phyloP scores from a whole-genome alignment of 306 rosid species.

The Vachellia collinsii region DNA sequence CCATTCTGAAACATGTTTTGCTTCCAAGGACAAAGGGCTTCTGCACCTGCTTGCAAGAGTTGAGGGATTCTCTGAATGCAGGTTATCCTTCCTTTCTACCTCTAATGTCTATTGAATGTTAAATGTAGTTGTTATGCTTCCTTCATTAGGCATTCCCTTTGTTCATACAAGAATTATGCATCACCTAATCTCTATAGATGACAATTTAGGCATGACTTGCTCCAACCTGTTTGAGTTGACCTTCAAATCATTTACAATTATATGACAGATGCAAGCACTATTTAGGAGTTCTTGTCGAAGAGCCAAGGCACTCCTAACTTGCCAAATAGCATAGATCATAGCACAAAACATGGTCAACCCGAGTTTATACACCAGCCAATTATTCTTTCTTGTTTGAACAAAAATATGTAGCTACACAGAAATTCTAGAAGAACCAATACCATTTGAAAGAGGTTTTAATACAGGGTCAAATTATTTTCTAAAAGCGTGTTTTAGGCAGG shows the following conservation, averaged over 20 bases:
- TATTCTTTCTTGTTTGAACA: background rate
- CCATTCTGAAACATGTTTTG: constrained; percentile 62
- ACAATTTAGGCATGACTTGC: background rate
- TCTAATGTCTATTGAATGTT: constrained; percentile 21
- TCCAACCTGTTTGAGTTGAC: background rate
- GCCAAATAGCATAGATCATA: background rate
- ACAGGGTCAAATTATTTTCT: background rate
- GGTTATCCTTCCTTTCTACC: constrained; percentile 43
- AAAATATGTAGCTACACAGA: background rate
- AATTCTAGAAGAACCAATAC: background rate
- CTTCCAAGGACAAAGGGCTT: constrained; percentile 85
- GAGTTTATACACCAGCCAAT: background rate
- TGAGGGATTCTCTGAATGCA: constrained; percentile 65
- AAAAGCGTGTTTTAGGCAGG: background rate
- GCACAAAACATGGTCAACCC: background rate
- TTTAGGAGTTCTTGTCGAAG: background rate
- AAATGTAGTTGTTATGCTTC: background rate
- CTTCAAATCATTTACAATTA: background rate
- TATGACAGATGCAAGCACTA: background rate
- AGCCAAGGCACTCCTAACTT: background rate
- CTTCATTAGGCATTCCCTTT: constrained; percentile 10
- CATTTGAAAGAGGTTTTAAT: background rate
- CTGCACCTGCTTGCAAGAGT: constrained; percentile 62
- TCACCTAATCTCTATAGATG: background rate
- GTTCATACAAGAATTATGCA: background rate